These are phyloP conservation scores for Endotrypanum monterogeii DNA, from an alignment of 208 protist species.

Conservation along the genomic window DNA sequence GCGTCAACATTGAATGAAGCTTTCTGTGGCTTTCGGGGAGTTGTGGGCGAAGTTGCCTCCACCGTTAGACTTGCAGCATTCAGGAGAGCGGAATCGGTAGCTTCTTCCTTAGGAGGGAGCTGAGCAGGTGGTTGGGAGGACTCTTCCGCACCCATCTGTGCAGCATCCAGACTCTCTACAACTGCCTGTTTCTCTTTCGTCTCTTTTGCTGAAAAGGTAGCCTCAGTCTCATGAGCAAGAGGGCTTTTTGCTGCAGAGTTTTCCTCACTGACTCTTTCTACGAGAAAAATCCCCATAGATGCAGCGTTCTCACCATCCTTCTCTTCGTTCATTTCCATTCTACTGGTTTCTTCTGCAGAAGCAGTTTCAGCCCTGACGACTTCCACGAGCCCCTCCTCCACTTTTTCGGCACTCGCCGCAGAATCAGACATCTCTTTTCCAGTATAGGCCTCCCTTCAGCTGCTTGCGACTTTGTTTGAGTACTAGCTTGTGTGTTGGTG, in stretches of 20 bases:
- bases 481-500: not conserved
- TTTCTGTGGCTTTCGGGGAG: constrained; percentile 18
- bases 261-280: not conserved
- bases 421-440: constrained; percentile 7
- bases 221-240: not conserved
- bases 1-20: constrained; percentile 26
- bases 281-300: not conserved
- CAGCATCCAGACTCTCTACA: not conserved
- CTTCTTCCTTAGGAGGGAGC: not conserved
- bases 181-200: not conserved
- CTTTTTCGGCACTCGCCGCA: not conserved
- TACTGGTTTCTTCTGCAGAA: not conserved
- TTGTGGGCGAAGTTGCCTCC: constrained; percentile 10
- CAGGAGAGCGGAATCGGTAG: not conserved
- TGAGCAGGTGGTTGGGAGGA: not conserved
- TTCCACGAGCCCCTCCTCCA: not conserved
- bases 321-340: not conserved
- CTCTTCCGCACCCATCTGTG: not conserved
- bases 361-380: not conserved
- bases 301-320: not conserved
- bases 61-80: not conserved
- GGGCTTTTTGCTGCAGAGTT: not conserved
- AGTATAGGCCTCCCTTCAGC: not conserved
- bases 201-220: not conserved
- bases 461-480: not conserved